These are phyloP conservation scores for Lasiosphaeria ovina DNA, from an alignment of 495 filamentous ascomycete species.

Conservation along the genomic window DNA sequence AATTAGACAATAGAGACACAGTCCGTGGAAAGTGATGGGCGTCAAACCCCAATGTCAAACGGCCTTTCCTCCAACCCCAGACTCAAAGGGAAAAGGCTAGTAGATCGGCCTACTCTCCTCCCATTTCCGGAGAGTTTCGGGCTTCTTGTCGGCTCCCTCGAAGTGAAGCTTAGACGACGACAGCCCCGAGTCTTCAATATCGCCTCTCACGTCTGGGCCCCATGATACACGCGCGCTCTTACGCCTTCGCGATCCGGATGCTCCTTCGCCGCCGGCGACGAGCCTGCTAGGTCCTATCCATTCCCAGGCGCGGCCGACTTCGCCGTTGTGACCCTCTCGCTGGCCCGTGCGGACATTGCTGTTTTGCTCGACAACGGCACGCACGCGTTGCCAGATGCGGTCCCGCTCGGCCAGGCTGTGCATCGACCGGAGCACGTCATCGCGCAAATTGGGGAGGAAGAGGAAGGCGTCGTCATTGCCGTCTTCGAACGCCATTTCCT, in stretches of 20 bases:
- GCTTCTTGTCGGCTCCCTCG: slow-evolving; percentile 6
- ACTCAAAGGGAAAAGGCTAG: slow-evolving; percentile 31
- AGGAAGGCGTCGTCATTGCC: slow-evolving; percentile 71
- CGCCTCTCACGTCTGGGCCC: slow-evolving; percentile 34
- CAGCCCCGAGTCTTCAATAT: slow-evolving; percentile 12
- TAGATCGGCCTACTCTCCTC: slow-evolving; percentile 64
- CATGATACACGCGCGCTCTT: slow-evolving; percentile 53
- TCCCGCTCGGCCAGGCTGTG: slow-evolving; percentile 71
- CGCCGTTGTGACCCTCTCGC: slow-evolving; percentile 77
- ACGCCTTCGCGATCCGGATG: slow-evolving; percentile 40
- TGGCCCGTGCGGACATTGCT: slow-evolving; percentile 85
- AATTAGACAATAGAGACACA: slow-evolving; percentile 5
- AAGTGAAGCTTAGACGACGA: not conserved
- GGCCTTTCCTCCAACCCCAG: not conserved
- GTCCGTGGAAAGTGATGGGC: not conserved
- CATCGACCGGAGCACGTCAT: slow-evolving; percentile 84
- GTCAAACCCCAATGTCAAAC: not conserved
- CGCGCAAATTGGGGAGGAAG: slow-evolving; percentile 81
- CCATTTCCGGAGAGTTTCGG: slow-evolving; percentile 33
- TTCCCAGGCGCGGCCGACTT: slow-evolving; percentile 88
- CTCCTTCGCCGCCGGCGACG: slow-evolving; percentile 35
- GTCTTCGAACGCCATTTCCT: slow-evolving; percentile 68
- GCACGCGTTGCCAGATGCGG: slow-evolving; percentile 77
- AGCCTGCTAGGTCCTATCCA: slow-evolving; percentile 77
- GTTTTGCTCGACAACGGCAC: slow-evolving; percentile 83